Evolutionary conservation across 176 grass and related monocot species (phyloP).

Genomic region (Triticum dicoccoides): DNA sequence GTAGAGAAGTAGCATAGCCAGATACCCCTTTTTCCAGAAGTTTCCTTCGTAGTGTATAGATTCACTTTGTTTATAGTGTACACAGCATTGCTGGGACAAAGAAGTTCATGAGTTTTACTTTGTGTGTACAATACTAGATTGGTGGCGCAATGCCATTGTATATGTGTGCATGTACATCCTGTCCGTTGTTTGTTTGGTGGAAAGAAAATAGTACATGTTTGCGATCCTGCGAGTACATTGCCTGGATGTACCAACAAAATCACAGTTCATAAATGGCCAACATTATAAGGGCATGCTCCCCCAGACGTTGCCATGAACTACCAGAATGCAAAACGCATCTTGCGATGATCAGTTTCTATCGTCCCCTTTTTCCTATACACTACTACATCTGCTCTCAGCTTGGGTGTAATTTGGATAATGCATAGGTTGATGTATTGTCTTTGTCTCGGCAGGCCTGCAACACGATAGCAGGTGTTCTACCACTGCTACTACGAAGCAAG

Average conservation of each 20-base stretch:
- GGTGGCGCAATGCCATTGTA: conserved; percentile 5
- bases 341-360: background rate
- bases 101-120: background rate
- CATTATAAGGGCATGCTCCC: background rate
- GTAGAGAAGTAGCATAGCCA: conserved; percentile 18
- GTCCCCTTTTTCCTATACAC: background rate
- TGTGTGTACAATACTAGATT: conserved; percentile 15
- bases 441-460: background rate
- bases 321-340: background rate
- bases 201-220: background rate
- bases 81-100: conserved; percentile 28
- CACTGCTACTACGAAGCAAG: background rate
- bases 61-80: conserved; percentile 25
- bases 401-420: background rate
- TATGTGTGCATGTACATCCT: background rate
- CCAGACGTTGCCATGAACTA: background rate
- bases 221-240: background rate
- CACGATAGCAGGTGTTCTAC: conserved; percentile 6
- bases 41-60: conserved; percentile 25
- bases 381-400: background rate
- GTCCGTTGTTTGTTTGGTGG: background rate
- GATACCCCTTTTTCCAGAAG: background rate
- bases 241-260: background rate
- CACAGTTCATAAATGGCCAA: background rate
- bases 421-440: conserved; percentile 3